Conservation (phyloP, 2,329 filamentous ascomycete species). For the Trichophyton verrucosum region DNA sequence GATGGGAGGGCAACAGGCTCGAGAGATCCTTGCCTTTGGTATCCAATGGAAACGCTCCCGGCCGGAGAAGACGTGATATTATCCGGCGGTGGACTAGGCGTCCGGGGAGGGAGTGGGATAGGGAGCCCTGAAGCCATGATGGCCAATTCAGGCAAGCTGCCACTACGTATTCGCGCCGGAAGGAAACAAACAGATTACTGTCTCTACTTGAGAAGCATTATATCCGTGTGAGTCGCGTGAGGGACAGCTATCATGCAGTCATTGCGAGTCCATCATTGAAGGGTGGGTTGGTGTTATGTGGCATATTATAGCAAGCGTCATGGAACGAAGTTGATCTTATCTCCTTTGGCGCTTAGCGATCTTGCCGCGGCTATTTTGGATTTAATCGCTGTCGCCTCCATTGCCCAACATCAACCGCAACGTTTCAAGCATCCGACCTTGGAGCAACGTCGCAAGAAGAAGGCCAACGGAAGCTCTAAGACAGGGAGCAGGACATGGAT, state of each 20-base stretch:
- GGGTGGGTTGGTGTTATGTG: neutral
- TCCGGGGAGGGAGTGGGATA: conserved; percentile 48
- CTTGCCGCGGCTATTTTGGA: neutral
- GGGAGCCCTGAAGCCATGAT: conserved; percentile 49
- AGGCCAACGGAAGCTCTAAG: neutral
- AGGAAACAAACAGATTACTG: neutral
- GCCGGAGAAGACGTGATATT: conserved; percentile 19
- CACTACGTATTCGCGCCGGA: neutral
- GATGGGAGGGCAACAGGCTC: conserved; percentile 40
- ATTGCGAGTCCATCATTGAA: neutral
- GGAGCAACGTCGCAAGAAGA: neutral
- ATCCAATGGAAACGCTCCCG: conserved; percentile 16
- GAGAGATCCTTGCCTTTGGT: conserved; percentile 22
- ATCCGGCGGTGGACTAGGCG: conserved; percentile 51
- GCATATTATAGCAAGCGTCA: neutral
- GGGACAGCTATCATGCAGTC: neutral
- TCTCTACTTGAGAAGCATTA: neutral
- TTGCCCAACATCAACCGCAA: neutral
- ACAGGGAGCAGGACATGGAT: conserved; percentile 11
- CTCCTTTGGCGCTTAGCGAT: conserved; percentile 1
- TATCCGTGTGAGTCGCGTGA: neutral
- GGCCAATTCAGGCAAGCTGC: neutral
- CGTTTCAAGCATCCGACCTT: too few relatives aligned
- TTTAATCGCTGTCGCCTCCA: neutral
- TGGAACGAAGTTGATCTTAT: neutral